A percentile compares a stretch with the other conserved stretches of the same genome.
Conservation (phyloP, 73 alveolate genomes). For the Tetrahymena malaccensis region DNA sequence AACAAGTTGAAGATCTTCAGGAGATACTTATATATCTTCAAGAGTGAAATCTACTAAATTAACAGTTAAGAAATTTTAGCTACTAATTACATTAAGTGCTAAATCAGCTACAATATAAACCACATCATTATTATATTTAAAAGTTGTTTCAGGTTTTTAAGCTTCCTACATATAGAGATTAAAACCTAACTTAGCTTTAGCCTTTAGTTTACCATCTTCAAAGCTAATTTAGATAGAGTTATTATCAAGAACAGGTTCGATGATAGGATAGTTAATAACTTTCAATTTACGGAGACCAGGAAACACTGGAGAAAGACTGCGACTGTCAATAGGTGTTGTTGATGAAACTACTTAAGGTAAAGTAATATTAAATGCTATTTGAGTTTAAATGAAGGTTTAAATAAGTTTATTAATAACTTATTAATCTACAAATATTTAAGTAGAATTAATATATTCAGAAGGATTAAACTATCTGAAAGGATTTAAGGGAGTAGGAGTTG, state of each 20-base stretch:
- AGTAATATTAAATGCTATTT: neutral
- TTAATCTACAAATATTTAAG: neutral
- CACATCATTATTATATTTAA: neutral
- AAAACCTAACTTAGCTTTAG: neutral
- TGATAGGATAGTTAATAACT: neutral
- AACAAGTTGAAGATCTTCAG: neutral
- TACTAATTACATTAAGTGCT: neutral
- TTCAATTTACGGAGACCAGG: neutral
- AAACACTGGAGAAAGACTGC: neutral
- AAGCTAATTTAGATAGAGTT: neutral
- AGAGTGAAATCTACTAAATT: neutral
- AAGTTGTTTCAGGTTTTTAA: neutral
- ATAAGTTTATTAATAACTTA: neutral
- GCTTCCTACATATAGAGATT: neutral
- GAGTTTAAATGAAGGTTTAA: neutral
- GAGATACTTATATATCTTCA: neutral
- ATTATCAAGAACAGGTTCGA: neutral
- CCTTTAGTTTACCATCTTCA: neutral
- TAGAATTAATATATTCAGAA: neutral
- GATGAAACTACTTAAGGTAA: neutral
- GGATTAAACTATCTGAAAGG: neutral
- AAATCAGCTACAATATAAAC: neutral
- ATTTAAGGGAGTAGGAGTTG: neutral
- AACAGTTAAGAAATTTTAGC: neutral
- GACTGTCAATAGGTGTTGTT: neutral